A percentile compares a stretch with the other conserved stretches of the same genome.
Evolutionary conservation across 108 stramenopile species (phyloP).

Genomic region (Fragilariopsis cylindrus): DNA sequence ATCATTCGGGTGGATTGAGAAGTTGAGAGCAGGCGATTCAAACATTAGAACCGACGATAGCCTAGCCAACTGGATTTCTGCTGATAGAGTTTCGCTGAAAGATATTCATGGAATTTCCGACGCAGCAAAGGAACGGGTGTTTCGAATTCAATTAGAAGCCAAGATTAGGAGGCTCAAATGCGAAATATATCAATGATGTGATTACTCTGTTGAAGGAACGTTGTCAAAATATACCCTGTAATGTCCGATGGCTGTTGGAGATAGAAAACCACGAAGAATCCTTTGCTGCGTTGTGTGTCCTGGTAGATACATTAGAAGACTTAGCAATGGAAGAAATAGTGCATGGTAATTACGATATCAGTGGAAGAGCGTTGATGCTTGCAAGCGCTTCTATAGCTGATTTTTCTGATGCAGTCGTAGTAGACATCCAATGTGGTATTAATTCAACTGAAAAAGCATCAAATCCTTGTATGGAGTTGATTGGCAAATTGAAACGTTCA

Average conservation of each 20-base stretch:
- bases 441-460: neutral
- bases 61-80: slow-evolving; percentile 48
- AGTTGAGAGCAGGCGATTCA: slow-evolving; percentile 16
- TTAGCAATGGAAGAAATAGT: slow-evolving; percentile 28
- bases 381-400: slow-evolving; percentile 29
- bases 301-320: slow-evolving; percentile 33
- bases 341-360: slow-evolving; percentile 48
- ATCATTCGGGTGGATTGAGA: slow-evolving; percentile 40
- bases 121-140: slow-evolving; percentile 49
- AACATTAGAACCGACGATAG: slow-evolving; percentile 20
- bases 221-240: slow-evolving; percentile 17
- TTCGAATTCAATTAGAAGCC: slow-evolving; percentile 41
- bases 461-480: neutral
- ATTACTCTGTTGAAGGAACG: neutral
- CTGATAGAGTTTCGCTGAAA: slow-evolving; percentile 45
- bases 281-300: neutral
- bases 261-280: neutral
- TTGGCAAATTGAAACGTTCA: neutral
- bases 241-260: slow-evolving; percentile 30
- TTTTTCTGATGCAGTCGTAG: neutral
- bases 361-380: slow-evolving; percentile 57
- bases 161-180: slow-evolving; percentile 10
- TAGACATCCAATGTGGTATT: neutral
- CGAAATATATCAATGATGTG: slow-evolving; percentile 5
- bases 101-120: slow-evolving; percentile 56